Percentiles rank a stretch among this genome's conserved stretches.
Conservation (phyloP, 228 moss, liverwort and hornwort genomes). For the Sphagnum fallax region DNA sequence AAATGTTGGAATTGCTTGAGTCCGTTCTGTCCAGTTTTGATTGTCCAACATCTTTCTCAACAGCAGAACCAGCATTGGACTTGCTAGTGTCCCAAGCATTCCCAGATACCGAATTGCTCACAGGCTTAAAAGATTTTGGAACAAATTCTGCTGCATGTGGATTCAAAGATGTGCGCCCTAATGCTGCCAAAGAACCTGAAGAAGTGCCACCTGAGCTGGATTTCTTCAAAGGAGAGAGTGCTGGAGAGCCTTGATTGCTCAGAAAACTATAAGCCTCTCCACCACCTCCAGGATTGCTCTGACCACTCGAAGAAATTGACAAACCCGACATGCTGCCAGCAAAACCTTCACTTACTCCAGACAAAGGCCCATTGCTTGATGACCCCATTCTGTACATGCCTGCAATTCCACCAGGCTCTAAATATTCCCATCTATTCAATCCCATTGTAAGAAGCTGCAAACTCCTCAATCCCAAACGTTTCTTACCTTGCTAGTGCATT, state of each 20-base stretch:
- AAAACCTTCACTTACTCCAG: neutral
- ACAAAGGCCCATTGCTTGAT: neutral
- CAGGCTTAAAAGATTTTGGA: neutral
- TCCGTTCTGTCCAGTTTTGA: constrained; percentile 40
- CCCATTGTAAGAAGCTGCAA: neutral
- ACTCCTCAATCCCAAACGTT: neutral
- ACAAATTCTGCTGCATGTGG: neutral
- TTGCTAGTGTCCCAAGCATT: neutral
- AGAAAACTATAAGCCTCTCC: neutral
- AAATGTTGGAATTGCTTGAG: constrained; percentile 49
- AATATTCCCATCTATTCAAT: neutral
- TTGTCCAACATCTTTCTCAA: constrained; percentile 16
- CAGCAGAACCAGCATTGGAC: constrained; percentile 2
- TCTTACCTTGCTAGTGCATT: neutral
- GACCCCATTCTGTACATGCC: neutral
- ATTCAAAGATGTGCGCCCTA: neutral
- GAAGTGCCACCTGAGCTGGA: neutral
- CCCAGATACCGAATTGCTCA: neutral
- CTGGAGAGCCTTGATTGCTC: neutral
- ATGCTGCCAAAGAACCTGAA: neutral
- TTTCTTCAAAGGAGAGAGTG: neutral
- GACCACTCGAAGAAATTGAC: neutral
- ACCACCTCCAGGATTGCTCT: neutral
- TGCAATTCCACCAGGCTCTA: neutral
- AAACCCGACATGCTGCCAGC: neutral